Evolutionary conservation across 495 filamentous ascomycete species (phyloP).

Genomic region (Podospora didyma): DNA sequence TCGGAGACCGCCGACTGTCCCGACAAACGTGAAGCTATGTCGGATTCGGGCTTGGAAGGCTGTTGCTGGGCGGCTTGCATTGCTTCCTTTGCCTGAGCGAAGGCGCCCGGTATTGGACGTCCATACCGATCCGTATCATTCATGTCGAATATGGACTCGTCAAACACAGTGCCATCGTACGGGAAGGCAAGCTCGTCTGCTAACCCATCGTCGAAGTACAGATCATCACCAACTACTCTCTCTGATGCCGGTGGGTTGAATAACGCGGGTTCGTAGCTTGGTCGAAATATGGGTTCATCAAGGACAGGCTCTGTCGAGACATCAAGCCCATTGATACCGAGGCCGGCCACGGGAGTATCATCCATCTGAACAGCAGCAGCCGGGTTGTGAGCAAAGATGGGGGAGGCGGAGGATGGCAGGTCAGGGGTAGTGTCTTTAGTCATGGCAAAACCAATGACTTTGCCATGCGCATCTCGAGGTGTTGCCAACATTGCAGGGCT

Average conservation of each 20-base stretch:
- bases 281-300: neutral
- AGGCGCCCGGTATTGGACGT: conserved; percentile 47
- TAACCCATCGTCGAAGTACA: conserved; percentile 80
- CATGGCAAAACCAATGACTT: conserved; percentile 47
- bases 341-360: conserved; percentile 18
- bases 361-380: conserved; percentile 3
- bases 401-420: conserved; percentile 13
- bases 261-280: conserved; percentile 15
- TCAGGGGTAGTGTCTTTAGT: conserved; percentile 37
- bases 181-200: conserved; percentile 45
- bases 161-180: conserved; percentile 56
- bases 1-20: conserved; percentile 37
- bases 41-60: conserved; percentile 36
- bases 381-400: conserved; percentile 7
- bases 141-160: conserved; percentile 77
- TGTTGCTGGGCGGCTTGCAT: conserved; percentile 25
- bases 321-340: conserved; percentile 34
- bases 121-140: conserved; percentile 55
- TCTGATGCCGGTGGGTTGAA: conserved; percentile 11
- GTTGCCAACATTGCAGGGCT: conserved; percentile 45
- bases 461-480: conserved; percentile 49
- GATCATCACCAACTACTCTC: conserved; percentile 55
- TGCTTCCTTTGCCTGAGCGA: conserved; percentile 39
- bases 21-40: conserved; percentile 32
- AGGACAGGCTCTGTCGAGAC: conserved; percentile 1